Percentiles rank a stretch among this genome's conserved stretches.
Conservation (phyloP, 2,329 filamentous ascomycete genomes). For the Penicillium sclerotiorum region DNA sequence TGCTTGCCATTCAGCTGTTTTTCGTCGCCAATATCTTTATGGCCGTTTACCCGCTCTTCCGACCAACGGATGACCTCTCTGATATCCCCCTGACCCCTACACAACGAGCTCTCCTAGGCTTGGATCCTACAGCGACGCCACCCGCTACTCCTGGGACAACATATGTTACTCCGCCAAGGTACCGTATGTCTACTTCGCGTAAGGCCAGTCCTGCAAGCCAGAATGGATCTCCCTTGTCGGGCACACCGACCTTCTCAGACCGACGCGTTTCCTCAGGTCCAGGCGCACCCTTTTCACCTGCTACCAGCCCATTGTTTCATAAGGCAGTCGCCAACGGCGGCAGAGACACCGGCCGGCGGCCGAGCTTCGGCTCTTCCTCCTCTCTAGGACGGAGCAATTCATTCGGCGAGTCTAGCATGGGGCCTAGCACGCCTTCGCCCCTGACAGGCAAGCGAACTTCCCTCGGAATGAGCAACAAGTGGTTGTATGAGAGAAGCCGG, state of each 20-base stretch:
- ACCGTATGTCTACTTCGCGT: slow-evolving; percentile 70
- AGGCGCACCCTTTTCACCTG: slow-evolving; percentile 58
- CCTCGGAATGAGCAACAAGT: slow-evolving; percentile 85
- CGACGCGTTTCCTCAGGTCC: slow-evolving; percentile 46
- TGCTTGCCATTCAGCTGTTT: slow-evolving; percentile 63
- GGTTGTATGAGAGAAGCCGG: slow-evolving; percentile 82
- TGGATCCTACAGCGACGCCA: slow-evolving; percentile 68
- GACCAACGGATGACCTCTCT: slow-evolving; percentile 72
- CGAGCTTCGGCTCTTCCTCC: slow-evolving; percentile 54
- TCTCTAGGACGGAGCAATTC: slow-evolving; percentile 38
- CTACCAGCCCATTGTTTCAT: slow-evolving; percentile 64
- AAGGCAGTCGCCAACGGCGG: slow-evolving; percentile 60
- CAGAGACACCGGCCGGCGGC: slow-evolving; percentile 52
- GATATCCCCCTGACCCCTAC: slow-evolving; percentile 91
- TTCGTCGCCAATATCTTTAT: slow-evolving; percentile 70
- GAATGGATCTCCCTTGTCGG: slow-evolving; percentile 40
- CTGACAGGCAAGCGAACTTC: slow-evolving; percentile 67
- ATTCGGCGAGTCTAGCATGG: slow-evolving; percentile 51
- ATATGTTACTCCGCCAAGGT: slow-evolving; percentile 85
- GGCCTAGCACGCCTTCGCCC: slow-evolving; percentile 70
- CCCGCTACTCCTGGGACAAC: slow-evolving; percentile 68
- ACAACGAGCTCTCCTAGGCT: slow-evolving; percentile 81
- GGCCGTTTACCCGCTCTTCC: slow-evolving; percentile 72
- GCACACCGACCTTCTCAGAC: slow-evolving; percentile 37
- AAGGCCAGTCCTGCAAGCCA: slow-evolving; percentile 44